Evolutionary conservation across 2,329 filamentous ascomycete genomes (phyloP), one percentile per base, ranked within the genome.

Genomic region (Nigrograna mackinnonii): DNA sequence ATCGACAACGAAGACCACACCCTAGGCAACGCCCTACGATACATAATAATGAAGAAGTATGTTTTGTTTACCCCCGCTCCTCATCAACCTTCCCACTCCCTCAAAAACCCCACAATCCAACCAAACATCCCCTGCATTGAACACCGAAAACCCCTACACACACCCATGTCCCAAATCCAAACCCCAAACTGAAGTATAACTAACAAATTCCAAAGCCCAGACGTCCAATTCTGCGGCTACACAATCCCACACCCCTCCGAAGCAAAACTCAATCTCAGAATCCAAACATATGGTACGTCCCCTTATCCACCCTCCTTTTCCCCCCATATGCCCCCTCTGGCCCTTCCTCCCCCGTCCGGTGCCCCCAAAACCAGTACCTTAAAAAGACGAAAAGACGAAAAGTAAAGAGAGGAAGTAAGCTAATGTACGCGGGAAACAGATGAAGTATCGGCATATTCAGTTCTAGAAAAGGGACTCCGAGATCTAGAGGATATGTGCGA

Each of bases 21-120:
- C 1, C 77, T 99, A 39, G 94, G 94, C 20, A 99, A 99, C 70
- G 90, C 91, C 7, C 74, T 99, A 57, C 82, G 94, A 62, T 97
- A 91, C 67, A 87, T 96, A 50, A 95, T 99, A 61, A 96, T 96
- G 89, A 97, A 97, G 74, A 99, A 99, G 92, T 96, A 76, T 53
- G 83, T 64, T 35, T 35, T n/a, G 18, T 14, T n/a, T n/a, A n/a
- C n/a, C n/a, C n/a, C n/a, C n/a, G n/a, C n/a, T n/a, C n/a, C n/a
- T n/a, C n/a, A n/a, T n/a, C n/a, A n/a, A n/a, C n/a, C n/a, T n/a
- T n/a, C n/a, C n/a, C n/a, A n/a, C n/a, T n/a, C n/a, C n/a, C n/a
- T n/a, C n/a, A n/a, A n/a, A n/a, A n/a, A n/a, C n/a, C n/a, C n/a
- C n/a, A n/a, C n/a, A n/a, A n/a, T n/a, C n/a, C n/a, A n/a, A n/a